Base-by-base conservation (phyloP, 192 early-diverging fungal species). In the Coemansia sp. region DNA sequence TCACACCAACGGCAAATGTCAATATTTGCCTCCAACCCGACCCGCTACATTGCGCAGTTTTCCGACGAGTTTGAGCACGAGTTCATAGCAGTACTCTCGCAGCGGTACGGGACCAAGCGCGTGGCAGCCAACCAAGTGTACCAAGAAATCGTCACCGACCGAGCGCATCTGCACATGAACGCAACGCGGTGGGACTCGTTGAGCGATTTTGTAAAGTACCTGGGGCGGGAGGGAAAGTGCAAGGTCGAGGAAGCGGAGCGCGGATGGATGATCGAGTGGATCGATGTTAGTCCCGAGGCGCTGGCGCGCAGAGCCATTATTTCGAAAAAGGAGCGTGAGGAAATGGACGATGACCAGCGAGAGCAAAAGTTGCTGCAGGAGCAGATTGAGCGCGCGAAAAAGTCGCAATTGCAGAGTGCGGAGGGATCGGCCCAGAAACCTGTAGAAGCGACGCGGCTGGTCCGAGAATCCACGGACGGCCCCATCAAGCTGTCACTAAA, bases 131-230 rank as follows among this genome's bases (percentile, higher is more conserved):
- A 99, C 70, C 86, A 90, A 17, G 93, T 98, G 1, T 99, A 99
- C 82, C 93, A 99, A 72, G 97, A 99, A 74, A 94, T 94, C 35
- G 93, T 99, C 63, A 77, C 88, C 5, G 93, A 99, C 73, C 78
- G 90, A 27, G 82, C 92, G 54, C 97, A 99, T 77, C 63, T 94
- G 45, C 97, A 99, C 67, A 96, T 99, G 94, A 99, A 97, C 65
- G 83, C 94, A 2, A 99, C 97, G 0, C 72, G 86, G 56, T 99
- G 97, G 97, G 81, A 88, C 4, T 86, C 94, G n/a, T 77, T 99
- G 27, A 83, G 89, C 6, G 94, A 93, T 45, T 99, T 96, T 74
- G 85, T 88, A 47, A 93, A 89, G 80, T 81, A 92, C 68, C 71
- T 99, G 39, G 95, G 95, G 2, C 84, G 85, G 55, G 85, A 93